Percentiles rank a stretch among this genome's conserved stretches.
Evolutionary conservation across 495 filamentous ascomycete genomes (phyloP).

Genomic region (Podospora tetraspora): DNA sequence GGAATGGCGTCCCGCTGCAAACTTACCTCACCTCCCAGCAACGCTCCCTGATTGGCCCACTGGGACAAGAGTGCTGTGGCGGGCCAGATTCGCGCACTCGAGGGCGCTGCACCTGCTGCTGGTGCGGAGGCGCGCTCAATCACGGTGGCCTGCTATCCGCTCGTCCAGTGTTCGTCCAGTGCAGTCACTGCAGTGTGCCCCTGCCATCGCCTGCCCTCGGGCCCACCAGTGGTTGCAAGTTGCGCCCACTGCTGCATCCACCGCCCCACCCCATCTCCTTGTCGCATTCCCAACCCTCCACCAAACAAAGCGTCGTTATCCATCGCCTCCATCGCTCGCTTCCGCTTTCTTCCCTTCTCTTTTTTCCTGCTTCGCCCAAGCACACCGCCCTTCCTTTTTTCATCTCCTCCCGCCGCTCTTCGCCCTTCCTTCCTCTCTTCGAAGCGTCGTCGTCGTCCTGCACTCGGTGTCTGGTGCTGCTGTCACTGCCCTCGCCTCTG

Average conservation of each 20-base stretch:
- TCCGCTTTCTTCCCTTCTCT: slow-evolving; percentile 31
- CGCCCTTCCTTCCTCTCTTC: slow-evolving; percentile 38
- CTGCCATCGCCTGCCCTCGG: slow-evolving; percentile 21
- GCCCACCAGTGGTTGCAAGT: slow-evolving; percentile 28
- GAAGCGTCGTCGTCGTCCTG: slow-evolving; percentile 30
- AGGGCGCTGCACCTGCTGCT: slow-evolving; percentile 16
- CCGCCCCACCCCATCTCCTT: slow-evolving; percentile 21
- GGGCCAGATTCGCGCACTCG: slow-evolving; percentile 14
- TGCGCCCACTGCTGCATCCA: slow-evolving; percentile 17
- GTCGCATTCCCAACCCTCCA: slow-evolving; percentile 14
- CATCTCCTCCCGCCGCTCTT: slow-evolving; percentile 28
- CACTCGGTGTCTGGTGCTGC: neutral
- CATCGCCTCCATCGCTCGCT: slow-evolving; percentile 28
- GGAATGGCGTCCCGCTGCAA: neutral
- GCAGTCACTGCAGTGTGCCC: slow-evolving; percentile 12
- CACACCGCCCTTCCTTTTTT: slow-evolving; percentile 44
- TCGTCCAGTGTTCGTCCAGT: slow-evolving; percentile 24
- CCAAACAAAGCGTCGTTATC: slow-evolving; percentile 2
- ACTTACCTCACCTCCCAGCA: slow-evolving; percentile 25
- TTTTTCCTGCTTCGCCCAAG: slow-evolving; percentile 32
- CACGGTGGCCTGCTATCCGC: slow-evolving; percentile 32
- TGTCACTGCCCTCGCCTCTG: neutral
- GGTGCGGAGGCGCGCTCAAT: slow-evolving; percentile 25
- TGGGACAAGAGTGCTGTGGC: slow-evolving; percentile 14
- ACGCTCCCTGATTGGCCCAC: slow-evolving; percentile 21